These are phyloP conservation scores for Colletotrichum coccodes DNA, from an alignment of 2,329 filamentous ascomycete species.

Conservation along the genomic window DNA sequence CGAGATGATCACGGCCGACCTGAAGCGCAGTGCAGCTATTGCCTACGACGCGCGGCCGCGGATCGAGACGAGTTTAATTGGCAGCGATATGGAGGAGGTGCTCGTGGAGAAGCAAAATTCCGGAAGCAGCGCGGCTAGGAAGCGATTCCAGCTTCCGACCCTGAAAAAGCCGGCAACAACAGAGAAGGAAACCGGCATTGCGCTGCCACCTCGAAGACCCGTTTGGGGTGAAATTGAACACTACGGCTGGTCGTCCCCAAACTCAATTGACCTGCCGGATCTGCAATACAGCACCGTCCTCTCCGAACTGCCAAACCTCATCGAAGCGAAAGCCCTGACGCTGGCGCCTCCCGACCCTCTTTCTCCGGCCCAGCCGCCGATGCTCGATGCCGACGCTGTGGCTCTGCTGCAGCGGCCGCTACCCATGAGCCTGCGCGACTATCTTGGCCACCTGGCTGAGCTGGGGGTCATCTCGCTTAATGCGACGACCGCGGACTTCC, in stretches of 20 bases:
- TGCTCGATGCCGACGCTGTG: slow-evolving; percentile 75
- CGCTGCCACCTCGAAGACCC: slow-evolving; percentile 61
- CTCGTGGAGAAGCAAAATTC: slow-evolving; percentile 34
- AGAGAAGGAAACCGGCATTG: slow-evolving; percentile 51
- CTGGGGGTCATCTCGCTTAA: slow-evolving; percentile 68
- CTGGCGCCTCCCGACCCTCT: slow-evolving; percentile 71
- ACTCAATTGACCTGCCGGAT: slow-evolving; percentile 77
- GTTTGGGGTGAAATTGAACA: slow-evolving; percentile 89
- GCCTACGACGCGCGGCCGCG: slow-evolving; percentile 82
- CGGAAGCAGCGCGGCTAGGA: slow-evolving; percentile 30
- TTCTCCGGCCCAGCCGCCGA: slow-evolving; percentile 49
- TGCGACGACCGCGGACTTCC: slow-evolving; percentile 68
- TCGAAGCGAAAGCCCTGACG: slow-evolving; percentile 93
- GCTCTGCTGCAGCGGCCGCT: slow-evolving; percentile 76
- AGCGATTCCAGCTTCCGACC: slow-evolving; percentile 36
- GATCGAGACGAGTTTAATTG: slow-evolving; percentile 48
- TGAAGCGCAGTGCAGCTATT: slow-evolving; percentile 82
- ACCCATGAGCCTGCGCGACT: slow-evolving; percentile 81
- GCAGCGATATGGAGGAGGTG: slow-evolving; percentile 26
- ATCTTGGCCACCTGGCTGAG: slow-evolving; percentile 75
- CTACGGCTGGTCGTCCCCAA: slow-evolving; percentile 87
- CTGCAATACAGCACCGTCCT: slow-evolving; percentile 87
- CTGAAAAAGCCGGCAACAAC: slow-evolving; percentile 49
- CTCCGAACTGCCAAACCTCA: slow-evolving; percentile 84
- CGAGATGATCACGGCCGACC: slow-evolving; percentile 76